Percentiles rank a stretch among this genome's conserved stretches.
Conservation (phyloP, 2,329 filamentous ascomycete genomes). For the Xylaria sp. region DNA sequence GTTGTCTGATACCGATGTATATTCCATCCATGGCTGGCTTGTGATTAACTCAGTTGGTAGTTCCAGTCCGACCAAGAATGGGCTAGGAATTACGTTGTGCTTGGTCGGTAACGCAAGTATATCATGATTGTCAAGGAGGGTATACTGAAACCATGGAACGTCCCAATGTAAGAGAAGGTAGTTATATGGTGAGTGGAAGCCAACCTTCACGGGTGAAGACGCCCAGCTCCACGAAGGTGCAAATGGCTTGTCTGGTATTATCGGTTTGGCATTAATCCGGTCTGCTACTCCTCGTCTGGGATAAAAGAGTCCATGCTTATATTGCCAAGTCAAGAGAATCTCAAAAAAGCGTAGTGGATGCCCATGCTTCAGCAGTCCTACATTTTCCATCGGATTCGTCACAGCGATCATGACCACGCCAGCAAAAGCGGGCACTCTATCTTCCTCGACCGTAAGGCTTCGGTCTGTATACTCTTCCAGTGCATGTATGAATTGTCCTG, state of each 20-base stretch:
- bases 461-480: conserved; percentile 6
- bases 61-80: neutral
- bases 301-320: neutral
- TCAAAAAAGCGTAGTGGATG: conserved; percentile 26
- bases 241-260: neutral
- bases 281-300: neutral
- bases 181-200: too few species aligned
- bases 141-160: conserved; percentile 5
- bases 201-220: neutral
- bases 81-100: neutral
- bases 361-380: conserved; percentile 13
- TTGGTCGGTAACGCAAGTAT: conserved; percentile 19
- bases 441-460: conserved; percentile 11
- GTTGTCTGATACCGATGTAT: neutral
- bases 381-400: neutral
- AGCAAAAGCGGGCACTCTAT: conserved; percentile 19
- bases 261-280: neutral
- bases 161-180: neutral
- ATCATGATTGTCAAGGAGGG: conserved; percentile 14
- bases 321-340: conserved; percentile 15
- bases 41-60: conserved; percentile 8
- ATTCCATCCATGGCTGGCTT: conserved; percentile 16
- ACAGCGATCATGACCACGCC: conserved; percentile 5
- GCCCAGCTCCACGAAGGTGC: conserved; percentile 30
- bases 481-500: neutral